Conservation (phyloP, 768 basidiomycete species). For the Daedaleopsis nitida region DNA sequence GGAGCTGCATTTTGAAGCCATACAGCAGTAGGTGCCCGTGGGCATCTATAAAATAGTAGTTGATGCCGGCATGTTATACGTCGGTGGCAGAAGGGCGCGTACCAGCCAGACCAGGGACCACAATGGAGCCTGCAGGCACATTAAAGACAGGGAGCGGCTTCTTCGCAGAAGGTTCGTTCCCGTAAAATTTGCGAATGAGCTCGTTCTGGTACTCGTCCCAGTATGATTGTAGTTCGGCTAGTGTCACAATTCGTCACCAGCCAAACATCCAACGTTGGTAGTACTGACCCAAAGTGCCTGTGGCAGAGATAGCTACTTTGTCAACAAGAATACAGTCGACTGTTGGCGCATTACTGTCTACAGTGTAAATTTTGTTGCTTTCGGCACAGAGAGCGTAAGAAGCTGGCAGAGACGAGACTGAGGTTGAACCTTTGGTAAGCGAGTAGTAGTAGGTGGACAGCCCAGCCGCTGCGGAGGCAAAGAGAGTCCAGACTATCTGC, state of each 20-base stretch:
- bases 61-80: background rate
- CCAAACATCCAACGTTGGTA: background rate
- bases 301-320: constrained; percentile 46
- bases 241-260: background rate
- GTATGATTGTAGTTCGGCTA: constrained; percentile 21
- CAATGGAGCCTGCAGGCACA: constrained; percentile 40
- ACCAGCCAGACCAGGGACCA: constrained; percentile 80
- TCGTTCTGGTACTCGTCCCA: constrained; percentile 33
- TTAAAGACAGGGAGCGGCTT: constrained; percentile 26
- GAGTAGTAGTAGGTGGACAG: constrained; percentile 17
- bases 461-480: constrained; percentile 19
- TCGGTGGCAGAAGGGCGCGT: background rate
- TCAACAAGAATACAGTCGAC: constrained; percentile 66
- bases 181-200: constrained; percentile 29
- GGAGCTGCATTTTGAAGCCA: constrained; percentile 69
- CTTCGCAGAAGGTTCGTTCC: constrained; percentile 30
- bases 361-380: constrained; percentile 64
- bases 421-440: background rate
- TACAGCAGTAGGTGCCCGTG: constrained; percentile 80
- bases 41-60: constrained; percentile 49
- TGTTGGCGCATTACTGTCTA: constrained; percentile 50
- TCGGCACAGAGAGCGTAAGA: constrained; percentile 63
- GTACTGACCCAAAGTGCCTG: constrained; percentile 49
- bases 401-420: constrained; percentile 18
- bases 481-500: constrained; percentile 16